Base-by-base conservation (phyloP, 345 rosid species). In the Chamaenerion angustifolium region DNA sequence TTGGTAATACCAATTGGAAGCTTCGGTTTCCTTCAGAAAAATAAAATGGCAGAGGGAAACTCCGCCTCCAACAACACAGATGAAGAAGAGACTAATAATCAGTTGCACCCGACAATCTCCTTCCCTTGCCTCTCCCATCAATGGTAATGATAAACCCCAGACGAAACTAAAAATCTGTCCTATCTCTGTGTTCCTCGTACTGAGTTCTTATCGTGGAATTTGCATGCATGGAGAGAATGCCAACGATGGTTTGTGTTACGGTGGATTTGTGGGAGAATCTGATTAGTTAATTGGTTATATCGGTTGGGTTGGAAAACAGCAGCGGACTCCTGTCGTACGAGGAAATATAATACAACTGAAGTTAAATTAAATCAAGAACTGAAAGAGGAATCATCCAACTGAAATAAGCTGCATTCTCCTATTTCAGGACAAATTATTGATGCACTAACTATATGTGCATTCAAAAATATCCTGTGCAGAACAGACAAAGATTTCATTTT, bases 21-120 rank as follows among this genome's bases (percentile, higher is more conserved):
- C 43, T 12, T 48, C 54, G 8, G 70, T 56, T 21, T 41, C 45
- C 2, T 82, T 73, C 7, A 62, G 65, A 52, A 78, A 58, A 0
- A 79, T 43, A 64, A 77, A 79, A 4, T 79, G 69, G 42, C 63
- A 63, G 13, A 85, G 57, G 42, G 77, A 45, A 49, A 75, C 60
- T 53, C 90, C 90, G 8, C 87, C 95, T 11, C 64, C 42, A 48
- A 77, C 0, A 46, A 81, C 49, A 40, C 79, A 82, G 25, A 67
- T 10, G 18, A 79, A 65, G 61, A 85, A 77, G 4, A 79, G 57
- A 47, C 46, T 14, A 8, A 73, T 46, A 57, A 77, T 53, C 8
- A 74, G 12, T 58, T 62, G 71, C 44, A 85, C 63, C 61, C 73
- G 58, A 31, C 62, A 56, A 63, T 81, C 85, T 48, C 78, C 73